Percentiles rank a stretch among this genome's conserved stretches.
These are phyloP conservation scores for Macrolepiota fuliginosa DNA, from an alignment of 768 basidiomycete genomes.

Conservation along the genomic window DNA sequence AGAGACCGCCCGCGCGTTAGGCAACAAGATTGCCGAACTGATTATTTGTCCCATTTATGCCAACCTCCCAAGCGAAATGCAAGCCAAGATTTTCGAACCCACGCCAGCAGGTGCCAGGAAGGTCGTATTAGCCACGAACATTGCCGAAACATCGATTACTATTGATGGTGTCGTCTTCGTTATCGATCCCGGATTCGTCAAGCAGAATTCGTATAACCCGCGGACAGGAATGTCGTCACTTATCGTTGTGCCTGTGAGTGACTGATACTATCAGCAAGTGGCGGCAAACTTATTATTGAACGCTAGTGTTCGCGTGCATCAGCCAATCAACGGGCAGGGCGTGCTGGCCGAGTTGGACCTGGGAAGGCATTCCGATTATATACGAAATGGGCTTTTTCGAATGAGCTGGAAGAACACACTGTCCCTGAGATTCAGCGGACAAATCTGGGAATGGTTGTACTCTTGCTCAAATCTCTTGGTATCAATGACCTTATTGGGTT, in stretches of 20 bases:
- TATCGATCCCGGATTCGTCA: slow-evolving; percentile 98
- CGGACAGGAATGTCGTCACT: slow-evolving; percentile 98
- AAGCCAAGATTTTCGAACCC: slow-evolving; percentile 98
- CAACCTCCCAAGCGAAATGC: slow-evolving; percentile 99
- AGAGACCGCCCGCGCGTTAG: slow-evolving; percentile 91
- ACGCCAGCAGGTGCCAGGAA: slow-evolving; percentile 96
- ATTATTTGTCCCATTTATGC: slow-evolving; percentile 98
- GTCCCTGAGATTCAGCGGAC: slow-evolving; percentile 99
- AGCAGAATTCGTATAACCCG: slow-evolving; percentile 99
- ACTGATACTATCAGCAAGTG: not conserved
- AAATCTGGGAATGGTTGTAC: slow-evolving; percentile 92
- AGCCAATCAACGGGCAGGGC: slow-evolving; percentile 94
- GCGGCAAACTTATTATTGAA: not conserved
- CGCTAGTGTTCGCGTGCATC: slow-evolving; percentile 91
- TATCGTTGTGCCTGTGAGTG: slow-evolving; percentile 87
- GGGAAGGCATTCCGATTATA: slow-evolving; percentile 98
- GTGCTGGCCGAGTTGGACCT: slow-evolving; percentile 96
- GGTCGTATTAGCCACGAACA: slow-evolving; percentile 97
- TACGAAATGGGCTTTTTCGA: slow-evolving; percentile 96
- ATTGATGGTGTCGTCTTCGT: slow-evolving; percentile 99
- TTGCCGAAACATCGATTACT: slow-evolving; percentile 99
- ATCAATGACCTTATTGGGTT: slow-evolving; percentile 99
- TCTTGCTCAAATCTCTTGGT: slow-evolving; percentile 92
- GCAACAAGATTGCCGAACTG: slow-evolving; percentile 93
- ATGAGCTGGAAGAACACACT: slow-evolving; percentile 96